These are phyloP conservation scores for Meredithiella fracta DNA, from an alignment of 2,329 filamentous ascomycete species.

Conservation along the genomic window DNA sequence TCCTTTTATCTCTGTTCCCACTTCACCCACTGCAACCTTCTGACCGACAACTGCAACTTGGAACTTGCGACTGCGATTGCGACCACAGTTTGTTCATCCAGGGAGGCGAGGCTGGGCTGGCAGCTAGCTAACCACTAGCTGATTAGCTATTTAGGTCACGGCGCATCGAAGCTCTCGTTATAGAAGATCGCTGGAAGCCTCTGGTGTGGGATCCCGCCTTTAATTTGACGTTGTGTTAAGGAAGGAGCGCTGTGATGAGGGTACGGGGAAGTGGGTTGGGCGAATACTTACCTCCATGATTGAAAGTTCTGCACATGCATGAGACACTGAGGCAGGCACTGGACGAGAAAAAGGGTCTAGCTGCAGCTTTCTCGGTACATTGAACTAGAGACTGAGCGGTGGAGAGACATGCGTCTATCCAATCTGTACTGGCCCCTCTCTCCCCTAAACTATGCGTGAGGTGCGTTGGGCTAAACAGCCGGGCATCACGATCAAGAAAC, in stretches of 20 bases:
- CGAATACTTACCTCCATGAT: too few relatives aligned
- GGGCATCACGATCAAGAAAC: background rate
- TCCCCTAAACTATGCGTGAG: conserved; percentile 4
- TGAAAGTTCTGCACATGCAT: background rate
- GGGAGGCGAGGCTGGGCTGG: conserved; percentile 2
- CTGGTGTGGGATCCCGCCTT: background rate
- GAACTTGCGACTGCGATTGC: background rate
- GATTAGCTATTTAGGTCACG: background rate
- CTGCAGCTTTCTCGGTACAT: background rate
- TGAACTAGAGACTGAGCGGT: background rate
- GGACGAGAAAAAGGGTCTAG: background rate
- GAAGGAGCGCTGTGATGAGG: background rate
- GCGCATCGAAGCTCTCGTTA: background rate
- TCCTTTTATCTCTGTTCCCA: background rate
- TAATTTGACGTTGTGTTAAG: background rate
- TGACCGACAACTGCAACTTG: conserved; percentile 4
- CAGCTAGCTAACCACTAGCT: background rate
- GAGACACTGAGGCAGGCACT: background rate
- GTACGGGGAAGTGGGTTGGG: background rate
- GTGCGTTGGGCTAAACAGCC: background rate
- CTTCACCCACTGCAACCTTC: conserved; percentile 1
- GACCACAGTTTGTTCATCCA: background rate
- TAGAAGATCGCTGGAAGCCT: background rate
- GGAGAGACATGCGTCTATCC: background rate
- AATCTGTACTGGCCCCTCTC: background rate